Evolutionary conservation across 495 filamentous ascomycete species (phyloP), one percentile per base, ranked within the genome.

Genomic region (Neurospora cerealis): DNA sequence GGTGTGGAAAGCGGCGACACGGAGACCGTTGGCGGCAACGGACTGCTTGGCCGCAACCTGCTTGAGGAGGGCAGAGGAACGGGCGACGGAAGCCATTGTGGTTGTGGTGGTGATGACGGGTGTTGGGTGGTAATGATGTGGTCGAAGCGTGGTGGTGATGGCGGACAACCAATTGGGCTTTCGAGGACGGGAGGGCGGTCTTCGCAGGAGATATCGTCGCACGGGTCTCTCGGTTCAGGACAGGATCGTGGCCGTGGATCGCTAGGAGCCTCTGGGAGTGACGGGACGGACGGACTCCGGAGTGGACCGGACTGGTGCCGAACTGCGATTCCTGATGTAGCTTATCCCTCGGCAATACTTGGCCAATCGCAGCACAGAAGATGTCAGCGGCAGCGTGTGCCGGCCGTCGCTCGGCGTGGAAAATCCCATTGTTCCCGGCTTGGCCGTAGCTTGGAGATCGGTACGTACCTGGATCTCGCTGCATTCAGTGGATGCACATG

Each of bases 1-100:
- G 76, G 89, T 90, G 80, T 93, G 91, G 88, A 95, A 94, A 78
- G 89, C 89, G 41, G 91, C 87, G 71, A 88, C 80, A 70, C 83
- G 81, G 38, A 81, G 71, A 71, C 76, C 78, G 71, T 80, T 78
- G 76, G 80, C 75, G 71, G 83, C 72, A 72, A 77, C 71, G 73
- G 69, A 72, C 21, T 75, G 74, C 69, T 71, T 75, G 46, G 74
- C 79, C 48, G 79, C 72, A 77, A 77, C 66, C 80, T 88, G 86
- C 79, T 85, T 83, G 73, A 88, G 83, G 81, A 88, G 80, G 73
- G 83, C 77, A 72, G 87, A 84, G 73, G 87, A 84, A 76, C 87
- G 87, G 76, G 85, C 81, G 79, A 88, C 82, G 74, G 87, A 89
- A 71, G 86, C 86, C 87, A 89, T 89, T 28, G 54, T 66, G 6